Evolutionary conservation across 1,284 basidiomycete genomes (phyloP), one percentile per base, ranked within the genome.

Genomic region (Microbotryum lychnidis-dioicae): DNA sequence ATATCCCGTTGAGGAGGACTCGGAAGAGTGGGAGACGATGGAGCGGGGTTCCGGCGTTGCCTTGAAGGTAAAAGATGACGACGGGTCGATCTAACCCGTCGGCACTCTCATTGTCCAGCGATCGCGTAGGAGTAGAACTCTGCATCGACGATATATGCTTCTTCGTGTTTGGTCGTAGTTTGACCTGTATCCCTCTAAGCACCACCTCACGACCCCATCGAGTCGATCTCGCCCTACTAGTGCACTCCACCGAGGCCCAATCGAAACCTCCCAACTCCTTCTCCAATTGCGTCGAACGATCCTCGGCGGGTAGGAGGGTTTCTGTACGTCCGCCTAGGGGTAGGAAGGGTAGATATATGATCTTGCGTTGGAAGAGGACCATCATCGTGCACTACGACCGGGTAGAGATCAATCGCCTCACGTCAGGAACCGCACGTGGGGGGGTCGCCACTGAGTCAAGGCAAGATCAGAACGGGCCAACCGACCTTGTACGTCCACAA

Each of bases 291-390:
- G 25, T 42, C 12, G 33, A 3, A 1, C 76, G 59, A 8, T 56
- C 50, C 6, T 72, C 61, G 27, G 69, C 71, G n/a, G 64, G 58
- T 0, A 49, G 53, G 4, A 80, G 70, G 9, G 70, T 61, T 61
- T 81, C 78, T 14, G 69, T 70, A 20, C 80, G 73, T 12, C 78
- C 74, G 18, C 77, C 79, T 1, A 76, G 73, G 3, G 80, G 80
- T 1, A 75, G 76, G 57, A 80, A 80, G 0, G 79, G 80, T 77
- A 82, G 80, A 71, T 82, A 81, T 14, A 82, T 80, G 37, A 82
- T 77, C 60, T 77, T 79, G 6, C 80, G 73, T 64, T 81, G 80
- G 57, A 82, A 81, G 0, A 80, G 10, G 9, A 80, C 72, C 73
- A 82, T 75, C 75, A 81, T 77, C 3, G 78, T 48, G 64, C 79